Evolutionary conservation across 176 grass and related monocot species (phyloP), one percentile per base, ranked within the genome.

Genomic region (Secale cereale): DNA sequence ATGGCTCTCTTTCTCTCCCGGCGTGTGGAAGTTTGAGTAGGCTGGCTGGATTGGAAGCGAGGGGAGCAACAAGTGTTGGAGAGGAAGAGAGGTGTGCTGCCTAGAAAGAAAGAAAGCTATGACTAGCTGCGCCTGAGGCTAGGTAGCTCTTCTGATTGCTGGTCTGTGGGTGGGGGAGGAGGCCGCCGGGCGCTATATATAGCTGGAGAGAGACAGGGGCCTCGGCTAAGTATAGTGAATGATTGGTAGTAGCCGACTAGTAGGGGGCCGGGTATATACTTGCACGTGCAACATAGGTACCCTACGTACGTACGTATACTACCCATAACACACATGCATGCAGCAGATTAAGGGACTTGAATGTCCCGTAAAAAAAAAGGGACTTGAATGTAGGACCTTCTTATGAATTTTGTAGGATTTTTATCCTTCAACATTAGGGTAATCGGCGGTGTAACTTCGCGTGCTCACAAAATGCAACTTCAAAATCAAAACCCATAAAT

Each of bases 221-320:
- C 72, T n/a, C 3, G 3, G 3, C 17, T 65, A 29, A 14, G 40
- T 61, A 45, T 68, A 45, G 36, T 91, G 85, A 87, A 84, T 87
- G 85, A 85, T 90, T 90, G 68, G 67, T 19, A 2, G 48, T 83
- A 45, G 66, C 46, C 46, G 27, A 23, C 31, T 63, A 64, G 50
- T 48, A 36, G 67, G 41, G 41, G 11, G n/a, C n/a, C n/a, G 31
- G 10, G 7, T 22, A 9, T 52, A 14, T 26, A 74, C 8, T 76
- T 76, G 89, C 89, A 91, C 85, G 89, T 87, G 89, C 81, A 67
- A 57, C 52, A 20, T 83, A 67, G 77, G 5, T 87, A 87, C 61
- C 61, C 10, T 60, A 83, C 35, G 31, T 83, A 83, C 74, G 78
- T 74, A 79, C 10, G 10, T 59, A 74, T 48, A 48, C 12, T 59